phyloP scores from a whole-genome alignment of 2,329 filamentous ascomycete species.

The Paracamarosporium sp. region DNA sequence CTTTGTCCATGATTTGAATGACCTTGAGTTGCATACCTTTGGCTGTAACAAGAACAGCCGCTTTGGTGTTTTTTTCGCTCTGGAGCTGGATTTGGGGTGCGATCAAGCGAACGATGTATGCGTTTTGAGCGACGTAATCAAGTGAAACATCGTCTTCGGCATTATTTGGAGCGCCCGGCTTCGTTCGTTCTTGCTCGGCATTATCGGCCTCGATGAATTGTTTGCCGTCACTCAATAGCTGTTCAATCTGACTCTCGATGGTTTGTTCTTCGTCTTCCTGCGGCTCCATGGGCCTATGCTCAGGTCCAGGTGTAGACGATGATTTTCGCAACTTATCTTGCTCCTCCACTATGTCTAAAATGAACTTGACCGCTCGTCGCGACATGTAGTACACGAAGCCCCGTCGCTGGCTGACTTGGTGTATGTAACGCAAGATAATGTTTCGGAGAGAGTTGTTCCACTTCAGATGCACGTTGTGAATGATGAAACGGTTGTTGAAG shows the following conservation, averaged over 20 bases:
- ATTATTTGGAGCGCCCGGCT: slow-evolving; percentile 24
- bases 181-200: slow-evolving; percentile 13
- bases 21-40: slow-evolving; percentile 99
- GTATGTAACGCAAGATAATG: slow-evolving; percentile 95
- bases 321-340: slow-evolving; percentile 70
- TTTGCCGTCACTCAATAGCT: slow-evolving; percentile 82
- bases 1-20: slow-evolving; percentile 97
- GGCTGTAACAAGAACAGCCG: slow-evolving; percentile 93
- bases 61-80: slow-evolving; percentile 96
- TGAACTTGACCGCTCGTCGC: slow-evolving; percentile 93
- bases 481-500: slow-evolving; percentile 97
- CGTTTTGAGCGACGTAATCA: slow-evolving; percentile 90
- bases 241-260: slow-evolving; percentile 84
- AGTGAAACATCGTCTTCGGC: slow-evolving; percentile 71
- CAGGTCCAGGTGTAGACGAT: slow-evolving; percentile 33
- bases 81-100: slow-evolving; percentile 98
- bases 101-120: slow-evolving; percentile 92
- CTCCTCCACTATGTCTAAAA: slow-evolving; percentile 95
- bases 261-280: slow-evolving; percentile 68
- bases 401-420: slow-evolving; percentile 93
- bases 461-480: slow-evolving; percentile 96
- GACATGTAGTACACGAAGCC: slow-evolving; percentile 99
- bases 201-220: slow-evolving; percentile 76
- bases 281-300: slow-evolving; percentile 40
- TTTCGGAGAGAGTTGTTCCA: slow-evolving; percentile 98